These are phyloP conservation scores for Coemansia sp. DNA, from an alignment of 192 early-diverging fungal species.

Conservation along the genomic window DNA sequence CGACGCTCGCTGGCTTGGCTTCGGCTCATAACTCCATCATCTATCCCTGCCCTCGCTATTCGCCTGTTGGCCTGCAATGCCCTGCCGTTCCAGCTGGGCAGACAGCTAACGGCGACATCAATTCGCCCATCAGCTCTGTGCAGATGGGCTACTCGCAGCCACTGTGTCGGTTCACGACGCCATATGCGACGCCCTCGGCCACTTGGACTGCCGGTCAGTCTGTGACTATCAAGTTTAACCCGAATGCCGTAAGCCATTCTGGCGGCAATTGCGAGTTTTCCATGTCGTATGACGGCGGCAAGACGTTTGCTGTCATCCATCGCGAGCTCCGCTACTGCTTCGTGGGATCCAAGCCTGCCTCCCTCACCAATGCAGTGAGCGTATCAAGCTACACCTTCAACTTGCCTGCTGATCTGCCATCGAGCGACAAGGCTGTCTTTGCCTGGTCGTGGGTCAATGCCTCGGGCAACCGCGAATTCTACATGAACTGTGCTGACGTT, in stretches of 20 bases:
- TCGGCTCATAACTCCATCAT: slow-evolving; percentile 33
- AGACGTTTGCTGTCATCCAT: slow-evolving; percentile 64
- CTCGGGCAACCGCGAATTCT: slow-evolving; percentile 61
- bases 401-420: slow-evolving; percentile 61
- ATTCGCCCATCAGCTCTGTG: slow-evolving; percentile 30
- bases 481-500: slow-evolving; percentile 46
- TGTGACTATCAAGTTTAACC: slow-evolving; percentile 40
- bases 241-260: slow-evolving; percentile 37
- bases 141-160: slow-evolving; percentile 8
- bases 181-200: slow-evolving; percentile 39
- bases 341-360: slow-evolving; percentile 21
- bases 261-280: slow-evolving; percentile 66
- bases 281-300: slow-evolving; percentile 59
- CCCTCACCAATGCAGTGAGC: slow-evolving; percentile 21
- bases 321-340: slow-evolving; percentile 45
- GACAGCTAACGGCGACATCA: slow-evolving; percentile 44
- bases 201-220: slow-evolving; percentile 46
- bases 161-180: slow-evolving; percentile 45
- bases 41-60: slow-evolving; percentile 43
- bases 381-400: slow-evolving; percentile 53
- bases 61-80: slow-evolving; percentile 43
- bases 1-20: slow-evolving; percentile 6
- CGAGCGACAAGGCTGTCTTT: slow-evolving; percentile 59
- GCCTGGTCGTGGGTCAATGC: slow-evolving; percentile 71
- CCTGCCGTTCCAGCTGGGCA: slow-evolving; percentile 55